phyloP scores from a whole-genome alignment of 495 filamentous ascomycete genomes.

The Penicillium nucicola region DNA sequence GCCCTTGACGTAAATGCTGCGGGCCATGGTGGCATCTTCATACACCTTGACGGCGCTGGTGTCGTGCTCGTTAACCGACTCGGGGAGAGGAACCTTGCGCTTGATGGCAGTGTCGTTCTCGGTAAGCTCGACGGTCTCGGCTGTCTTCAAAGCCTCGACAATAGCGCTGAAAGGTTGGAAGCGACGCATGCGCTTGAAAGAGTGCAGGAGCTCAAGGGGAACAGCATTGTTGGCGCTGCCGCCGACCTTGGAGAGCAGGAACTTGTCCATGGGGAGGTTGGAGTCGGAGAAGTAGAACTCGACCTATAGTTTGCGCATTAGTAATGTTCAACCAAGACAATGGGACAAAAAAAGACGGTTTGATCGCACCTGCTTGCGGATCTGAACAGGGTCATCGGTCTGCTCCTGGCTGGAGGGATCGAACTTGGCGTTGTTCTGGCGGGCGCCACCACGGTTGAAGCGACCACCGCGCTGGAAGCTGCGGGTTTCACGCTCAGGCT shows the following conservation, averaged over 20 bases:
- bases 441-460: conserved; percentile 18
- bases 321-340: background rate
- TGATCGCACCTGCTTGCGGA: conserved; percentile 67
- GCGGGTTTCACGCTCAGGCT: conserved; percentile 17
- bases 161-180: conserved; percentile 83
- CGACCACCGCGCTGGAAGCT: conserved; percentile 12
- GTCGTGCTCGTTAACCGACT: conserved; percentile 39
- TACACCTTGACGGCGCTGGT: conserved; percentile 49
- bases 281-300: conserved; percentile 97
- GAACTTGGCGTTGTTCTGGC: conserved; percentile 55
- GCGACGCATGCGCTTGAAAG: conserved; percentile 89
- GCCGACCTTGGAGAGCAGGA: conserved; percentile 71
- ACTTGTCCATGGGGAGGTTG: conserved; percentile 85
- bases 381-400: conserved; percentile 69
- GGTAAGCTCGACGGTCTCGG: conserved; percentile 65
- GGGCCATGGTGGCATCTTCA: conserved; percentile 56
- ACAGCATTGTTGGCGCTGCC: conserved; percentile 78
- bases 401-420: conserved; percentile 60
- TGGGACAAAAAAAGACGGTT: background rate
- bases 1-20: conserved; percentile 76
- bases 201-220: conserved; percentile 67
- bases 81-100: conserved; percentile 66
- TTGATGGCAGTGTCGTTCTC: conserved; percentile 64
- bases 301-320: conserved; percentile 53
- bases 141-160: conserved; percentile 74